Base-by-base conservation (phyloP, 805 yeast species). In the Candida methanosorbosa region DNA sequence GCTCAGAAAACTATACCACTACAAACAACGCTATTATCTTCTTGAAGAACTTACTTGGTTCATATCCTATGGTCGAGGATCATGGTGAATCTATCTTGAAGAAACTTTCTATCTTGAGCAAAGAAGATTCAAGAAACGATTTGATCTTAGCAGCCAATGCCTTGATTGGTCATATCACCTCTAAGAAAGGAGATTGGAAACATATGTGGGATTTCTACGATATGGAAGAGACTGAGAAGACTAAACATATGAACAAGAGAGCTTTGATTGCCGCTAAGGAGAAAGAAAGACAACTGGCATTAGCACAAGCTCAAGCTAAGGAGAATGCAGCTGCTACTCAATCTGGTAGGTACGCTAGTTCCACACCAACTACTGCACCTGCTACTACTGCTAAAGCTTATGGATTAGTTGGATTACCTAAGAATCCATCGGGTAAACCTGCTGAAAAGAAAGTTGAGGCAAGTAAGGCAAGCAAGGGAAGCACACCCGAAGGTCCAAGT, bases 1-100 rank as follows among this genome's bases (percentile, higher is more conserved):
- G 52, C 15, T 67, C 72, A 6, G 53, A 60, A 3, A 81, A 80
- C 36, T 88, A 86, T 52, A 81, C 83, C 75, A 77, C 82, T 2
- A 69, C 92, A 34, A 72, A 87, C 36, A 88, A 87, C 56, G 73
- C 85, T 3, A 82, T 87, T 38, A 80, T 83, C 1, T 74, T 85
- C 45, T 61, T 87, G 62, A 84, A 80, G 50, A 76, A 75, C 43
- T 35, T 56, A 17, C 57, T 79, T 15, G 67, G 69, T 2, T 66
- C 70, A 13, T 86, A 75, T 50, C 95, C 96, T 0, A 60, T 67
- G 9, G 70, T 83, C 12, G 77, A 75, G 34, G 76, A 70, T 20
- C 88, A 83, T 37, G 78, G 86, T 23, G 75, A 72, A 36, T 38
- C 49, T 6, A 49, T 87, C 2, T 54, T 68, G 7, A 58, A 54